Evolutionary conservation across 305 asterid genomes (phyloP).

Genomic region (Salvia sclarea): DNA sequence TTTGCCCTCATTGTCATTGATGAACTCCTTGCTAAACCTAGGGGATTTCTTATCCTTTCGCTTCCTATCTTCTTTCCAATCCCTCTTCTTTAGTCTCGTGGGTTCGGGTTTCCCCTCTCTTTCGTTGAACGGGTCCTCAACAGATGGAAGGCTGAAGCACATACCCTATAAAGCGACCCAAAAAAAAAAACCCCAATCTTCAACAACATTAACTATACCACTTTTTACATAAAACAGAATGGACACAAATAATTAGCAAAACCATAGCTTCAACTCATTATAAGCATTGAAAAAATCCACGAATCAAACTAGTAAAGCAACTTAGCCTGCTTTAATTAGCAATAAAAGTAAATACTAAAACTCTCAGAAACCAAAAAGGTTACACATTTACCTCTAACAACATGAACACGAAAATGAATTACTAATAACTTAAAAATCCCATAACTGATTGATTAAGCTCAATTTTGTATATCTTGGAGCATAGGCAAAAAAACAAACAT

Average conservation of each 20-base stretch:
- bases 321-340: not conserved
- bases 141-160: conserved; percentile 90
- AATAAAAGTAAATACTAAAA: not conserved
- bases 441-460: not conserved
- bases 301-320: conserved; percentile 10
- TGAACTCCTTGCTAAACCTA: conserved; percentile 24
- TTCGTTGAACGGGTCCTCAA: conserved; percentile 83
- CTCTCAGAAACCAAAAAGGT: not conserved
- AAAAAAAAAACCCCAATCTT: conserved; percentile 4
- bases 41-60: conserved; percentile 31
- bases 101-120: conserved; percentile 45
- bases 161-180: conserved; percentile 61
- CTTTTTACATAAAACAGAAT: not conserved
- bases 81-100: conserved; percentile 45
- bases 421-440: not conserved
- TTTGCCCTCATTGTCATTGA: conserved; percentile 9
- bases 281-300: not conserved
- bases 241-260: not conserved
- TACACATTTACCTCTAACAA: not conserved
- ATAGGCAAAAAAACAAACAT: no score
- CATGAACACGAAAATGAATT: not conserved
- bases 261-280: not conserved
- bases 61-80: conserved; percentile 40
- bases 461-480: not conserved
- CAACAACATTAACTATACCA: not conserved